These are phyloP conservation scores for Vanrija pseudolonga DNA, from an alignment of 1,284 basidiomycete genomes.

Conservation along the genomic window DNA sequence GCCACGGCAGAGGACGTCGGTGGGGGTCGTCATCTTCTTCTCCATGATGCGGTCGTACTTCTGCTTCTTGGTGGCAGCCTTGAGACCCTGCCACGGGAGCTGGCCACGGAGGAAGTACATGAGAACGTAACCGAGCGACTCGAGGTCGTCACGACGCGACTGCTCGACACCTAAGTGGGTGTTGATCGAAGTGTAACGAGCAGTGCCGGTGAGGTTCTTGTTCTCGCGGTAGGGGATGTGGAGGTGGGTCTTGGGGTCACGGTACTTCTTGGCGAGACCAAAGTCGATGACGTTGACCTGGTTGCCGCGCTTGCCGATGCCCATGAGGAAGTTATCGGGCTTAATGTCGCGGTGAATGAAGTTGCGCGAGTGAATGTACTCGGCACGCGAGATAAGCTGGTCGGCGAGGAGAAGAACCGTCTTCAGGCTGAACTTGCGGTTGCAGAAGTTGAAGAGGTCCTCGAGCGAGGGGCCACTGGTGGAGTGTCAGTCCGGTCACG, in stretches of 20 bases:
- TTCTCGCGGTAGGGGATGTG: constrained; percentile 95
- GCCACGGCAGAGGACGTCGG: constrained; percentile 88
- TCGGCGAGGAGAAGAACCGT: constrained; percentile 75
- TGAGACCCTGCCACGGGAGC: constrained; percentile 92
- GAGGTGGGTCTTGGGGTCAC: constrained; percentile 93
- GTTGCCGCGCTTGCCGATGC: constrained; percentile 66
- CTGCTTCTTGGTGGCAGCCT: constrained; percentile 95
- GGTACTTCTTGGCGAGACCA: constrained; percentile 97
- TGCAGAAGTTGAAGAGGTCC: constrained; percentile 99
- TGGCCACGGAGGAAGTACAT: constrained; percentile 95
- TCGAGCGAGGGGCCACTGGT: constrained; percentile 82
- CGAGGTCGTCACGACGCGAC: constrained; percentile 88
- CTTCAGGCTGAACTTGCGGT: constrained; percentile 96
- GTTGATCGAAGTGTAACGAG: constrained; percentile 96
- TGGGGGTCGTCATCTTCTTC: constrained; percentile 99
- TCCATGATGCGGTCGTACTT: constrained; percentile 99
- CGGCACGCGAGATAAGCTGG: constrained; percentile 85
- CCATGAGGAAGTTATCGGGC: constrained; percentile 94
- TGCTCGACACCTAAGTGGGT: constrained; percentile 94
- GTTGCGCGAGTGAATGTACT: constrained; percentile 95
- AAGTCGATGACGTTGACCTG: constrained; percentile 90
- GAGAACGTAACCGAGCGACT: constrained; percentile 93
- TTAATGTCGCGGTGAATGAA: constrained; percentile 98
- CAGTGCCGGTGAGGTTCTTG: constrained; percentile 83
- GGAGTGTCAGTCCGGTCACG: background rate